phyloP scores from a whole-genome alignment of 306 rosid species.

The Alnus glutinosa region DNA sequence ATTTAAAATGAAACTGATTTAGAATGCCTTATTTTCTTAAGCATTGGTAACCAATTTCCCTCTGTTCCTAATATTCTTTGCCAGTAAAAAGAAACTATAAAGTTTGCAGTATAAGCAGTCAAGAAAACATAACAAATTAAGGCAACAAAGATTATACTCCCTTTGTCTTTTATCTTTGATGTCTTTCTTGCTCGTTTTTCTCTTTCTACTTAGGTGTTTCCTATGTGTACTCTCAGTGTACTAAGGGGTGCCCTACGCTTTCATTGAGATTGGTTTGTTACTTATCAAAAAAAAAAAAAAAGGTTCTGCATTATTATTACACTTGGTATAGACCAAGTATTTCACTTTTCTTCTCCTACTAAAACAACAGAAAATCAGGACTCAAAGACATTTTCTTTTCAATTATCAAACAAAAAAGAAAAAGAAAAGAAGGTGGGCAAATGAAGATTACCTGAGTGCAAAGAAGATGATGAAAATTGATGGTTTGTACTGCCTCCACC shows the following conservation, averaged over 20 bases:
- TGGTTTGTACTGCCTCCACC: conserved; percentile 10
- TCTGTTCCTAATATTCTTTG: not conserved
- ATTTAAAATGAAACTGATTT: not conserved
- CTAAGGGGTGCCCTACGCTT: too few relatives aligned
- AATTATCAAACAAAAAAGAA: too few relatives aligned
- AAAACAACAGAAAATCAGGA: not conserved
- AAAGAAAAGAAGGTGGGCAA: not conserved
- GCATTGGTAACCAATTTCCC: not conserved
- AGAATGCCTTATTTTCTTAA: not conserved
- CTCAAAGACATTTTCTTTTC: not conserved
- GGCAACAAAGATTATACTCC: not conserved
- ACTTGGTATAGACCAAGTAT: not conserved
- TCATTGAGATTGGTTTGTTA: too few relatives aligned
- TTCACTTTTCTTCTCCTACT: not conserved
- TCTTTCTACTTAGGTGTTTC: too few relatives aligned
- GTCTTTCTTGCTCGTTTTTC: too few relatives aligned
- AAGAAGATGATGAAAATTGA: conserved; percentile 22
- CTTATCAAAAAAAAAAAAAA: not conserved
- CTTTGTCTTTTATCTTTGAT: too few relatives aligned
- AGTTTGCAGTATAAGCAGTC: not conserved
- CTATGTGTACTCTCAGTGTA: too few relatives aligned
- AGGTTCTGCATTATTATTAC: conserved; percentile 3
- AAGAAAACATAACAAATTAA: not conserved
- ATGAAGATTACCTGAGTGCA: conserved; percentile 24
- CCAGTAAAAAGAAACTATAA: not conserved